phyloP scores from a whole-genome alignment of 139 green algal genomes.

The Chlorella sorokiniana region DNA sequence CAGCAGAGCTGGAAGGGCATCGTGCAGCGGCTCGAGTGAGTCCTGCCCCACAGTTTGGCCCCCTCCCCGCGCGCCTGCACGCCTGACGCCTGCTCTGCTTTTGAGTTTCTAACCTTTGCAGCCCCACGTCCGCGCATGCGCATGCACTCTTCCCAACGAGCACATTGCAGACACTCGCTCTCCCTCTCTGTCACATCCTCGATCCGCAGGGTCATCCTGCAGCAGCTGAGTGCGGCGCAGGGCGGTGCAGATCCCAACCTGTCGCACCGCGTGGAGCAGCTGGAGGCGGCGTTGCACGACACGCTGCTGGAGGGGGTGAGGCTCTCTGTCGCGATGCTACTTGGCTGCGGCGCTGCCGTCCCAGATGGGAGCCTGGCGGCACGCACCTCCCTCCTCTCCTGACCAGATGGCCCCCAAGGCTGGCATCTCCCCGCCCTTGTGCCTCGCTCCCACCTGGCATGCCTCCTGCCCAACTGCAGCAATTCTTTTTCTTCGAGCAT shows the following conservation, averaged over 20 bases:
- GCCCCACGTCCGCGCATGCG: no score
- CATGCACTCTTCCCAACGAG: no score
- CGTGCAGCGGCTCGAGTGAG: constrained; percentile 18
- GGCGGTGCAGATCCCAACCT: neutral
- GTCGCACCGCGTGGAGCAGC: neutral
- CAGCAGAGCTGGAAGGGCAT: constrained; percentile 19
- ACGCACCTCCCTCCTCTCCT: neutral
- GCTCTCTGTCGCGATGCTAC: no score
- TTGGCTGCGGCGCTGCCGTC: no score
- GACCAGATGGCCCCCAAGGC: no score
- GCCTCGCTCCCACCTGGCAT: neutral
- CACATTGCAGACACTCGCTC: no score
- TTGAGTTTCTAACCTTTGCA: no score
- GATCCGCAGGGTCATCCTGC: constrained; percentile 1
- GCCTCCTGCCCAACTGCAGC: neutral
- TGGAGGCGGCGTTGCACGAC: neutral
- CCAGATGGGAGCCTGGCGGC: no score
- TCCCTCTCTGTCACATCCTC: neutral
- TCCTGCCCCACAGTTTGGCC: no score
- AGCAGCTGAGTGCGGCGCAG: neutral
- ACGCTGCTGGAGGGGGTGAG: constrained; percentile 23
- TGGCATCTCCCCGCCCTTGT: no score
- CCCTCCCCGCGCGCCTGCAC: no score
- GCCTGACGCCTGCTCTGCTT: no score
- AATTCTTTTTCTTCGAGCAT: constrained; percentile 28